Base-by-base conservation (phyloP, 768 basidiomycete species). In the Suillus sp. region DNA sequence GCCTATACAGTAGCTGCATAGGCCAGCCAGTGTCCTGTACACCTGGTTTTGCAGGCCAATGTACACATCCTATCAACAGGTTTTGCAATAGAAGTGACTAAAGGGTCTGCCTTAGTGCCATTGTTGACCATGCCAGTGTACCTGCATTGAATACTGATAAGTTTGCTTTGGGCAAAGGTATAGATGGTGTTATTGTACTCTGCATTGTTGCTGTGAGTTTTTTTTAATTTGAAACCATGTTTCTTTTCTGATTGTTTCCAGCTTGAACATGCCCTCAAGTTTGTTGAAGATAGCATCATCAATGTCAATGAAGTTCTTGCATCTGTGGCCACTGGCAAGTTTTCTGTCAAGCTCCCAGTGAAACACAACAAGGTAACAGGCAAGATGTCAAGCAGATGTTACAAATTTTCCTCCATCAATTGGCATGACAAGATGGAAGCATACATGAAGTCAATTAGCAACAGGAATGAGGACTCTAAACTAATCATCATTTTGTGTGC, bases 241-340 rank as follows among this genome's bases (percentile, higher is more conserved):
- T 34, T 47, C 7, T 27, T 3, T 27, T 27, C 25, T 34, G 32
- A 51, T 30, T 34, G 1, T 27, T 35, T 16, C 25, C 51, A 62
- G 51, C 51, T 53, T 25, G 50, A 62, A 53, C 53, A 10, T 7
- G 53, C 22, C 2, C 35, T 62, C n/a, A 43, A n/a, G 32, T 60
- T 60, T 60, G 16, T 60, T 7, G 1, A 6, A n/a, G n/a, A 45
- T 9, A 45, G 6, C 43, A 45, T 45, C 25, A 60, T 60, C 34
- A 45, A 60, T 4, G 59, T 60, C 11, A 9, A 51, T 5, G 42
- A 60, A 4, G 47, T 60, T 45, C 30, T 60, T 7, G 59, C 20
- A 8, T 30, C 25, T 32, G 51, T 50, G 27, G 22, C 45, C 11
- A 47, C 45, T 25, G 45, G 45, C 45, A 25, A 47, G 10, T 47